Base-by-base conservation (phyloP, 2,329 filamentous ascomycete species). In the Fusarium sp. region DNA sequence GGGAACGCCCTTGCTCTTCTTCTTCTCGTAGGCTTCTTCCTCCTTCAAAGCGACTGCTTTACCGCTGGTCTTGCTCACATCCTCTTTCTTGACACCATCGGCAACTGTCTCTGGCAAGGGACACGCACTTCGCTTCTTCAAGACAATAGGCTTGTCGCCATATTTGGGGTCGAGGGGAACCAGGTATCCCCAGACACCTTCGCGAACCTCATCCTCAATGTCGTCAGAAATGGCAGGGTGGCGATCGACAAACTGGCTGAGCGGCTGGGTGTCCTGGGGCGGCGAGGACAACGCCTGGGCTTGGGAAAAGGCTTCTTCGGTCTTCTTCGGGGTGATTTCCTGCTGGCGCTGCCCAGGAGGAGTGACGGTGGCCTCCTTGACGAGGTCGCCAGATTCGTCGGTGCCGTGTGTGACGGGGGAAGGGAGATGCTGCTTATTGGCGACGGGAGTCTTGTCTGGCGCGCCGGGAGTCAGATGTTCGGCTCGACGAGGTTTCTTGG, bases 111-210 rank as follows among this genome's bases (percentile, higher is more conserved):
- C 84, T 11, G 92, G 86, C 15, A 90, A 82, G 1, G 92, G 90
- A 80, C 95, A 98, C 38, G 90, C 88, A 68, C 88, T 89, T 65
- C 95, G 89, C 79, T 91, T 94, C 83, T 90, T 93, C 81, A 99
- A 82, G 9, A 97, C 93, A 25, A 90, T 79, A 54, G 84, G 97
- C 83, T 82, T 93, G 84, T 83, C 91, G 47, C 82, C 92, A 63
- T 92, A 91, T 73, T 89, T 90, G 62, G 89, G 88, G 79, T 96
- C 92, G 27, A 98, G 85, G 2, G 96, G 95, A 63, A 98, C 90
- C 6, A 99, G 87, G 79, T 98, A 99, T 14, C 97, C 97, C 97
- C 97, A 99, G 1, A 98, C 95, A 10, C 95, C 95, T 81, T 97
- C 94, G 54, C 90, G 88, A 70, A 87, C 90, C 84, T 98, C 95